These are phyloP conservation scores for Mycena maculata DNA, from an alignment of 768 basidiomycete genomes.

Conservation along the genomic window DNA sequence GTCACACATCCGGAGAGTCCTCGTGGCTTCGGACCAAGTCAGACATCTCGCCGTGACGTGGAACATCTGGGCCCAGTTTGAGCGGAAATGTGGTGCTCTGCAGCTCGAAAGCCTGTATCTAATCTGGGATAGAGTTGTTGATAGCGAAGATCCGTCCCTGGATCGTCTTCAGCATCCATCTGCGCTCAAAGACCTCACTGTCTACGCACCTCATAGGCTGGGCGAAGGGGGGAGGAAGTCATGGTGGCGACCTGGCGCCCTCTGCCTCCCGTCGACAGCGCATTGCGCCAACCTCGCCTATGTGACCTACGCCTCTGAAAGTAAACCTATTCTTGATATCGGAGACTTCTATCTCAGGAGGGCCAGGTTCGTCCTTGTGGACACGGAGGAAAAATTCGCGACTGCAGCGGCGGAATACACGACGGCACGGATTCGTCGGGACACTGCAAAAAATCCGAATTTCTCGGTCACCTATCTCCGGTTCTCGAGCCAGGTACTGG, in stretches of 20 bases:
- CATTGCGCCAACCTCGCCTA: not conserved
- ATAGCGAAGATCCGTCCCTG: not conserved
- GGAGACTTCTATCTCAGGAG: not conserved
- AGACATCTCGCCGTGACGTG: constrained; percentile 1
- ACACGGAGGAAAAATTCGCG: not conserved
- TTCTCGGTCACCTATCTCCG: too few relatives aligned
- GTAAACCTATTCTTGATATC: not conserved
- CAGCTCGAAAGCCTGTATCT: constrained; percentile 7
- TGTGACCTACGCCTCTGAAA: constrained; percentile 8
- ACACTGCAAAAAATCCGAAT: too few relatives aligned
- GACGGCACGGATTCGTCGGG: too few relatives aligned
- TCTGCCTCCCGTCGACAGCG: not conserved
- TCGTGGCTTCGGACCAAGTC: not conserved
- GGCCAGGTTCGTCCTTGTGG: not conserved
- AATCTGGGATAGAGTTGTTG: not conserved
- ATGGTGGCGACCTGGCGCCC: not conserved
- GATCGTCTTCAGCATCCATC: too few relatives aligned
- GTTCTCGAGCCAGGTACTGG: too few relatives aligned
- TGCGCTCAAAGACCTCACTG: not conserved
- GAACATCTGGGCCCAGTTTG: constrained; percentile 3
- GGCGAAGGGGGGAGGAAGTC: not conserved
- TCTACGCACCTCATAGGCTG: not conserved
- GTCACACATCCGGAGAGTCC: not conserved
- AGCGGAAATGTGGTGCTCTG: not conserved
- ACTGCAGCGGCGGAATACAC: too few relatives aligned